phyloP scores from a whole-genome alignment of 2,329 filamentous ascomycete genomes.

The Scedosporium boydii region DNA sequence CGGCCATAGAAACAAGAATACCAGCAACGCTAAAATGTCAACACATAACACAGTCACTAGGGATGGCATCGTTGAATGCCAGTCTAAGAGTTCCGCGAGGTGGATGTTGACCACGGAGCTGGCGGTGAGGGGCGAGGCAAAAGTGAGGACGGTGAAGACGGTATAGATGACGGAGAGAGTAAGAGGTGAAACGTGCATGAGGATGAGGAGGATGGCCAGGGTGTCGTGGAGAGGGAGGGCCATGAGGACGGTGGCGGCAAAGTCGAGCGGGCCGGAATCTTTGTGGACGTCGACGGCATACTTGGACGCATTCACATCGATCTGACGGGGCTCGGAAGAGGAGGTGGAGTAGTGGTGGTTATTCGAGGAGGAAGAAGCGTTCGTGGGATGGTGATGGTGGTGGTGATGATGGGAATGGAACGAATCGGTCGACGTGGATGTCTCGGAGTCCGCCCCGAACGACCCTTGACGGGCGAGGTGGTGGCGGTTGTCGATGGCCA shows the following conservation, averaged over 20 bases:
- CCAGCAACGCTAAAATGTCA: constrained; percentile 70
- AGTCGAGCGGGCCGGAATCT: constrained; percentile 62
- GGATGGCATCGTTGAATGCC: constrained; percentile 75
- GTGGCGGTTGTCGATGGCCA: constrained; percentile 8
- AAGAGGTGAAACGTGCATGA: constrained; percentile 84
- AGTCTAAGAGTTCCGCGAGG: constrained; percentile 85
- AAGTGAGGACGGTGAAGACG: constrained; percentile 85
- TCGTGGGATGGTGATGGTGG: constrained; percentile 23
- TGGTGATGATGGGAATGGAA: constrained; percentile 26
- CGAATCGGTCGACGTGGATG: constrained; percentile 44
- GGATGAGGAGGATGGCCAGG: constrained; percentile 89
- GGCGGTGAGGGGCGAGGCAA: constrained; percentile 73
- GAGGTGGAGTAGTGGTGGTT: constrained; percentile 25
- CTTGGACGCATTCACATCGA: constrained; percentile 62
- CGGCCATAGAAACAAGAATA: constrained; percentile 83
- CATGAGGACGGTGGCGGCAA: constrained; percentile 77
- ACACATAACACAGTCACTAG: constrained; percentile 76
- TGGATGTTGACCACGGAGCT: constrained; percentile 72
- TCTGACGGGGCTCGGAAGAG: constrained; percentile 41
- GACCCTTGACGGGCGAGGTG: constrained; percentile 22
- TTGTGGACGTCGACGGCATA: constrained; percentile 58
- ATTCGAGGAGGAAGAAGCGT: constrained; percentile 18
- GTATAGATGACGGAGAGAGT: constrained; percentile 83
- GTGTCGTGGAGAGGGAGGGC: constrained; percentile 90
- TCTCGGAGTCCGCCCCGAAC: constrained; percentile 41